A percentile compares a stretch with the other conserved stretches of the same genome.
These are phyloP conservation scores for Decorospora gaudefroyi DNA, from an alignment of 2,329 filamentous ascomycete genomes.

Conservation along the genomic window DNA sequence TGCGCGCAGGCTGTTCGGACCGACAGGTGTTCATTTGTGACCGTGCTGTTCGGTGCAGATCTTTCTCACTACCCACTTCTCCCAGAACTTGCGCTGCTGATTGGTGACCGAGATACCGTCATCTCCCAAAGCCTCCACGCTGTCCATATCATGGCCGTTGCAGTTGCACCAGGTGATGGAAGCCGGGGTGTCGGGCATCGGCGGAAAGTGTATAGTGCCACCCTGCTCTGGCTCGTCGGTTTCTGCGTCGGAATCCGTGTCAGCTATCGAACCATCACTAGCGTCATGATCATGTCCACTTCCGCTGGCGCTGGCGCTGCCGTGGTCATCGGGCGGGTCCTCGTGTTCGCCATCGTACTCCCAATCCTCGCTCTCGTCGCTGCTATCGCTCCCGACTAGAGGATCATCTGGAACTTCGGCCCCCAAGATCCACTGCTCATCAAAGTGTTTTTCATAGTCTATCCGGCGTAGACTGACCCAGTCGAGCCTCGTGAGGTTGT, in stretches of 20 bases:
- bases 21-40: constrained; percentile 37
- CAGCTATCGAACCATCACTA: constrained; percentile 41
- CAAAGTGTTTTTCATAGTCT: constrained; percentile 62
- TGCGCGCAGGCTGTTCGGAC: not conserved
- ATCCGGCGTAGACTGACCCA: constrained; percentile 67
- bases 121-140: constrained; percentile 54
- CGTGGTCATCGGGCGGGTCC: constrained; percentile 19
- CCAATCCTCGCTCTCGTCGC: constrained; percentile 46
- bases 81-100: constrained; percentile 59
- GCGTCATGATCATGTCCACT: constrained; percentile 42
- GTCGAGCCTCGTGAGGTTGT: constrained; percentile 61
- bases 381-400: constrained; percentile 51
- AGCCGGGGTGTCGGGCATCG: constrained; percentile 52
- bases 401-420: constrained; percentile 56
- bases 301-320: too few species aligned
- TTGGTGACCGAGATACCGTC: constrained; percentile 55
- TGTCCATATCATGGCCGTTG: constrained; percentile 48
- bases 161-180: constrained; percentile 55
- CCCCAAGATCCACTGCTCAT: constrained; percentile 53
- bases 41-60: constrained; percentile 51
- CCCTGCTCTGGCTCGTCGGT: constrained; percentile 47
- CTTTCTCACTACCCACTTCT: constrained; percentile 58
- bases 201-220: constrained; percentile 53
- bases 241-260: constrained; percentile 42
- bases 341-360: constrained; percentile 42